Evolutionary conservation across 2,329 filamentous ascomycete species (phyloP).

Genomic region (Diplodia sapinea): DNA sequence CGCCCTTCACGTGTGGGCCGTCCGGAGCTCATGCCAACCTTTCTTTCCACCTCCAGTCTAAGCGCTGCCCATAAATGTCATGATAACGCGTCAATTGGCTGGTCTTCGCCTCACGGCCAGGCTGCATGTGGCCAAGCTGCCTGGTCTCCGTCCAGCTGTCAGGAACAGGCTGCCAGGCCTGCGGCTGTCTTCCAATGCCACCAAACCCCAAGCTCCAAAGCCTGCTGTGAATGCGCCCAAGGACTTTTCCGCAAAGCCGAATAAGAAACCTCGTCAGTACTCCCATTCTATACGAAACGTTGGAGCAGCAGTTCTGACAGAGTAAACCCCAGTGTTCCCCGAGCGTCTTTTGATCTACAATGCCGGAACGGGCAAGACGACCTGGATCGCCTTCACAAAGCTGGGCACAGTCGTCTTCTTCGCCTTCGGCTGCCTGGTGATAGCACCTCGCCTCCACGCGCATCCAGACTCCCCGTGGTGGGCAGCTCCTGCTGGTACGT

Average conservation of each 20-base stretch:
- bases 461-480: constrained; percentile 34
- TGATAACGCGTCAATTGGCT: constrained; percentile 15
- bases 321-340: constrained; percentile 37
- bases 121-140: not conserved
- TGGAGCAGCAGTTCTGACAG: not conserved
- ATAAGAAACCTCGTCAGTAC: constrained; percentile 1
- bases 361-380: constrained; percentile 45
- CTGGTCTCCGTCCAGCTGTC: not conserved
- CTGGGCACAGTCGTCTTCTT: constrained; percentile 45
- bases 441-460: constrained; percentile 43
- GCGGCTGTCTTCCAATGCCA: constrained; percentile 1
- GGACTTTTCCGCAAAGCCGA: constrained; percentile 1
- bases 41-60: constrained; percentile 17
- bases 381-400: constrained; percentile 47
- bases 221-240: not conserved
- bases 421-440: constrained; percentile 40
- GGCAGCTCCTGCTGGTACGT: constrained; percentile 14
- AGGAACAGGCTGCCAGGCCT: not conserved
- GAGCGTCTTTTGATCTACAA: constrained; percentile 45
- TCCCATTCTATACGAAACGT: not conserved
- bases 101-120: not conserved
- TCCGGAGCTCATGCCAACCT: constrained; percentile 10
- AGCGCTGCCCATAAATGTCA: constrained; percentile 3
- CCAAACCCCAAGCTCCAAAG: constrained; percentile 1
- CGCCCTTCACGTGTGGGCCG: constrained; percentile 22